Evolutionary conservation across 169 alveolate species (phyloP).

Genomic region (Toxoplasma gondii): DNA sequence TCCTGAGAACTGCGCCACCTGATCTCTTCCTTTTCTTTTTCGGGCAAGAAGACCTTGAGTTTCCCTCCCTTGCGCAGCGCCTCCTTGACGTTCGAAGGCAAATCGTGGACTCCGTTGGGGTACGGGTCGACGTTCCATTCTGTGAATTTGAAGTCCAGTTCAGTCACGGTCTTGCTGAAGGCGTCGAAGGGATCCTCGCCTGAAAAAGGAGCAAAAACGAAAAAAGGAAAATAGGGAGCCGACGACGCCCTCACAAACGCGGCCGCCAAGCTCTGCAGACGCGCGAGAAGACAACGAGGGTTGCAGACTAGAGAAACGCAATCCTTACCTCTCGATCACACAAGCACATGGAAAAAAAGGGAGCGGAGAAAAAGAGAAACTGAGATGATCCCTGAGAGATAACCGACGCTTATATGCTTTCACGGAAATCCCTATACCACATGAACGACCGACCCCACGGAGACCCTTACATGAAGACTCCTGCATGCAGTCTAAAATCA

Average conservation of each 20-base stretch:
- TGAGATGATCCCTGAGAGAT: not conserved
- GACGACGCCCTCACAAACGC: not conserved
- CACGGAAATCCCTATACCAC: no score
- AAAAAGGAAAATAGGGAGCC: not conserved
- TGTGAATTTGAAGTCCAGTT: conserved; percentile 79
- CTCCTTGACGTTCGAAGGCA: conserved; percentile 86
- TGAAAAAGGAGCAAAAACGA: not conserved
- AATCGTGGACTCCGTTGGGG: conserved; percentile 92
- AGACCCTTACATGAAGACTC: no score
- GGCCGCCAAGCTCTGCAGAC: no score
- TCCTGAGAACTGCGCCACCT: conserved; percentile 72
- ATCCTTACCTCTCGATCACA: no score
- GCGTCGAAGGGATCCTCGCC: conserved; percentile 72
- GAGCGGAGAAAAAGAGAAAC: not conserved
- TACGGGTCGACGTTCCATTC: conserved; percentile 93
- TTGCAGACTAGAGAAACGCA: no score
- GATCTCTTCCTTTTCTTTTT: conserved; percentile 66
- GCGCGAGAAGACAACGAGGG: no score
- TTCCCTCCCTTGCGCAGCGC: conserved; percentile 86
- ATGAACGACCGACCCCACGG: no score
- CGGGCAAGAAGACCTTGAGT: conserved; percentile 67
- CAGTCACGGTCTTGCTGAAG: conserved; percentile 62
- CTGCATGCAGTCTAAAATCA: no score
- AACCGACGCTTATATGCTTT: not conserved
- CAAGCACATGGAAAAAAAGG: no score